Evolutionary conservation across 345 rosid species (phyloP).

Genomic region (Eucalyptus globulus): DNA sequence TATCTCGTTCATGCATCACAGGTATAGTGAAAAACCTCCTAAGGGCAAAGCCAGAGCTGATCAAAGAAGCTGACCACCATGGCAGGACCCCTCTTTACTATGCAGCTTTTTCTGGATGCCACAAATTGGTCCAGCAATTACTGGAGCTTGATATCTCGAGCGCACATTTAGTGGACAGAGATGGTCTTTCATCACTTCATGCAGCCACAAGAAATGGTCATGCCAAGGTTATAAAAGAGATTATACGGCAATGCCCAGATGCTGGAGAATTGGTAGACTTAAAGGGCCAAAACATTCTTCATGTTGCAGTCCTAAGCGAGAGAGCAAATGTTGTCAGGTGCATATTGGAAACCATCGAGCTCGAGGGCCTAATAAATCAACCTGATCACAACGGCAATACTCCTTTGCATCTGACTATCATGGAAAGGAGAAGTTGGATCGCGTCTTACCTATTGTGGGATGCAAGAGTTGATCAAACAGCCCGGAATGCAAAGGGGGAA

Average conservation of each 20-base stretch:
- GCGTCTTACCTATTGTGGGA: not conserved
- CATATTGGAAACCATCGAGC: not conserved
- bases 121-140: not conserved
- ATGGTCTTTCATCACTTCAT: not conserved
- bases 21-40: not conserved
- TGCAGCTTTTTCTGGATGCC: not conserved
- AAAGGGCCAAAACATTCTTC: not conserved
- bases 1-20: too few relatives aligned
- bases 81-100: not conserved
- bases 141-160: not conserved
- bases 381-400: not conserved
- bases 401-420: not conserved
- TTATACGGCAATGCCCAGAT: not conserved
- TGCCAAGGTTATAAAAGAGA: not conserved
- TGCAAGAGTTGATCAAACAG: not conserved
- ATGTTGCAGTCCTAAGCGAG: not conserved
- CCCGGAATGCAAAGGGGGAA: not conserved
- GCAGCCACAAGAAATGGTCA: not conserved
- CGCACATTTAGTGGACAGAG: not conserved
- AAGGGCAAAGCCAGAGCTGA: not conserved
- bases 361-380: not conserved
- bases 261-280: not conserved
- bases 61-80: not conserved
- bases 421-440: not conserved
- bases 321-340: not conserved